These are phyloP conservation scores for Phytophthora europaea DNA, from an alignment of 352 stramenopile genomes.

Conservation along the genomic window DNA sequence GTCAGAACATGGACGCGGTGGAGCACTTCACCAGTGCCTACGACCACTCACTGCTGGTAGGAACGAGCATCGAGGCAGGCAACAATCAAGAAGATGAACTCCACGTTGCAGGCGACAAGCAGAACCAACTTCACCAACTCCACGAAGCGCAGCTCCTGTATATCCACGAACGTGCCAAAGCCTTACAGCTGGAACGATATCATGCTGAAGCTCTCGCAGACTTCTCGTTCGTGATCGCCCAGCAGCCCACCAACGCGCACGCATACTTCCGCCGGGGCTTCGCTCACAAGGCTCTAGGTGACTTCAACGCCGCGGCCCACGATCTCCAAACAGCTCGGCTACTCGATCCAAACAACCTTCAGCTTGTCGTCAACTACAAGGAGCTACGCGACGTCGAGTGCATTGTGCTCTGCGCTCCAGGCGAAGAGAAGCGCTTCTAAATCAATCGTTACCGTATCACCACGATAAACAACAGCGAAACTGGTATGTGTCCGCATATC, in stretches of 20 bases:
- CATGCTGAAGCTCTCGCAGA: conserved; percentile 78
- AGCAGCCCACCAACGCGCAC: conserved; percentile 85
- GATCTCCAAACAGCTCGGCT: conserved; percentile 81
- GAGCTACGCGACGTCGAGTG: conserved; percentile 78
- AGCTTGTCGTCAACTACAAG: conserved; percentile 86
- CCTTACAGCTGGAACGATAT: conserved; percentile 77
- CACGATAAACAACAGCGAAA: conserved; percentile 18
- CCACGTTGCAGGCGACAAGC: conserved; percentile 20
- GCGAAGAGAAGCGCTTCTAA: conserved; percentile 62
- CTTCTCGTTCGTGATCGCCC: conserved; percentile 73
- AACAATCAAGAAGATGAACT: conserved; percentile 31
- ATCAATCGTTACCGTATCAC: conserved; percentile 9
- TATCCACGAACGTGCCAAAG: conserved; percentile 83
- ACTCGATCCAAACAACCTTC: conserved; percentile 72
- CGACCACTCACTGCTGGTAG: conserved; percentile 28
- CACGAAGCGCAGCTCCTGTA: conserved; percentile 46
- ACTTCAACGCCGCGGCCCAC: conserved; percentile 59
- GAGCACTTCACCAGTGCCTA: conserved; percentile 70
- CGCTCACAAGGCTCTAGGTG: conserved; percentile 68
- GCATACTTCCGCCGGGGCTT: conserved; percentile 88
- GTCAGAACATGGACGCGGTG: conserved; percentile 68
- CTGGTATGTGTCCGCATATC: conserved; percentile 19
- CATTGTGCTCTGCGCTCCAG: conserved; percentile 72
- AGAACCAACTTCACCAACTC: conserved; percentile 34
- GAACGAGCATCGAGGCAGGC: conserved; percentile 14